Conservation (phyloP, 306 rosid species). For the Gastrolobium bilobum region DNA sequence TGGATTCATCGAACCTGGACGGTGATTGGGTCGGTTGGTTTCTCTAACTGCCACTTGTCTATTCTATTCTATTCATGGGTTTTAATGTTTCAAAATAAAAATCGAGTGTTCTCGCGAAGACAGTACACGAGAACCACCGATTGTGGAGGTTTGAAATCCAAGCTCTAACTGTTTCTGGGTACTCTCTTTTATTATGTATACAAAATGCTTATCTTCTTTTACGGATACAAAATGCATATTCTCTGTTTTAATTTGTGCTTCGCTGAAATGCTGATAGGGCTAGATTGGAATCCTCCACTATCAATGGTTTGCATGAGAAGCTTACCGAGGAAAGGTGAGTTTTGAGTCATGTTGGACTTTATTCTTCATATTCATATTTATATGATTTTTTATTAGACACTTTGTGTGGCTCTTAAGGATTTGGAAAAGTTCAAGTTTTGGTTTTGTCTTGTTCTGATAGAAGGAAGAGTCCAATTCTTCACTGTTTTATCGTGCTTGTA, state of each 20-base stretch:
- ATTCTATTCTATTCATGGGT: slow-evolving; percentile 2
- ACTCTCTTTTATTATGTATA: slow-evolving; percentile 28
- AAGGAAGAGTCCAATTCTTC: slow-evolving; percentile 8
- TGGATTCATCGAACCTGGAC: slow-evolving; percentile 60
- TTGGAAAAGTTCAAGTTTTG: slow-evolving; percentile 16
- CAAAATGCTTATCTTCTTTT: background rate
- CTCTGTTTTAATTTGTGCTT: background rate
- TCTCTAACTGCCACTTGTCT: background rate
- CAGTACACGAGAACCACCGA: slow-evolving; percentile 68
- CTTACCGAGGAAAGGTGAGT: slow-evolving; percentile 51
- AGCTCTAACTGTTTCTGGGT: slow-evolving; percentile 54
- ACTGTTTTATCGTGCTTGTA: slow-evolving; percentile 29
- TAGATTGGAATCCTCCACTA: slow-evolving; percentile 66
- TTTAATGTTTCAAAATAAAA: slow-evolving; percentile 26
- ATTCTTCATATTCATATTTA: slow-evolving; percentile 40
- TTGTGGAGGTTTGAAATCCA: slow-evolving; percentile 64
- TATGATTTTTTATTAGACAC: slow-evolving; percentile 36
- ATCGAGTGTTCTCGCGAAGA: slow-evolving; percentile 44
- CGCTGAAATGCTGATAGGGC: slow-evolving; percentile 14
- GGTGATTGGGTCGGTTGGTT: background rate
- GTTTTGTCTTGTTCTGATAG: slow-evolving; percentile 37
- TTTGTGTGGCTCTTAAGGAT: slow-evolving; percentile 25
- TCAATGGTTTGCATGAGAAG: slow-evolving; percentile 69
- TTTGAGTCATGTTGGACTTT: slow-evolving; percentile 53
- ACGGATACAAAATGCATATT: background rate